Evolutionary conservation across 352 stramenopile genomes (phyloP).

Genomic region (Phytophthora citricola): DNA sequence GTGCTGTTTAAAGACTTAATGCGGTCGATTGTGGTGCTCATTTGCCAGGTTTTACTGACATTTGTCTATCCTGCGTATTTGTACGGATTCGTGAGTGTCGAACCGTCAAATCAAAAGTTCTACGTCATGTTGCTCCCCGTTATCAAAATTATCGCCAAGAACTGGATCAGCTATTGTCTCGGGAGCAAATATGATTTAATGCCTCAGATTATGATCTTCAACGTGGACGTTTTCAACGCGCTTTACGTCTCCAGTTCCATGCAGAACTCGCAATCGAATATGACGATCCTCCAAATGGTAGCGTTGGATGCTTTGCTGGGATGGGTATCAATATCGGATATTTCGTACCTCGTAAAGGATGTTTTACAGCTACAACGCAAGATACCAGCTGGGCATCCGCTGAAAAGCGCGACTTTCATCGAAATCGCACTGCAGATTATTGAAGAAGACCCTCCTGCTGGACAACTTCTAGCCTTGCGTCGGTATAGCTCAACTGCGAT

Average conservation of each 20-base stretch:
- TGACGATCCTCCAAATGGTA: conserved; percentile 22
- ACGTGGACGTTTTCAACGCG: conserved; percentile 61
- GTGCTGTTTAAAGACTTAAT: conserved; percentile 8
- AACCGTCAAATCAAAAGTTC: conserved; percentile 35
- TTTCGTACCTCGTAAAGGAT: conserved; percentile 3
- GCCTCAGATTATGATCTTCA: conserved; percentile 59
- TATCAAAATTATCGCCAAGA: conserved; percentile 49
- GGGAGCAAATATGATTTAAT: conserved; percentile 39
- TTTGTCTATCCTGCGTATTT: conserved; percentile 28
- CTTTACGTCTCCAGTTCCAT: conserved; percentile 55
- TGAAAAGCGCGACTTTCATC: conserved; percentile 23
- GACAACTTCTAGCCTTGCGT: conserved; percentile 1
- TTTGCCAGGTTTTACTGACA: conserved; percentile 35
- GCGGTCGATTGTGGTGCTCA: conserved; percentile 21
- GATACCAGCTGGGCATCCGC: conserved; percentile 18
- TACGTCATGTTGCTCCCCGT: conserved; percentile 28
- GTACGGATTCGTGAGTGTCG: conserved; percentile 30
- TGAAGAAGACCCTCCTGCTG: conserved; percentile 12
- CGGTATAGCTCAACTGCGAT: neutral
- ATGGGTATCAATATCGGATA: conserved; percentile 25
- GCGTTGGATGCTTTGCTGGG: conserved; percentile 43
- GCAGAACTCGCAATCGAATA: conserved; percentile 43
- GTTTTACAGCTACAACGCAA: neutral
- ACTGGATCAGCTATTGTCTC: conserved; percentile 41
- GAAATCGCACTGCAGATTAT: conserved; percentile 31